These are phyloP conservation scores for Lepiota venenata DNA, from an alignment of 768 basidiomycete genomes.

Conservation along the genomic window DNA sequence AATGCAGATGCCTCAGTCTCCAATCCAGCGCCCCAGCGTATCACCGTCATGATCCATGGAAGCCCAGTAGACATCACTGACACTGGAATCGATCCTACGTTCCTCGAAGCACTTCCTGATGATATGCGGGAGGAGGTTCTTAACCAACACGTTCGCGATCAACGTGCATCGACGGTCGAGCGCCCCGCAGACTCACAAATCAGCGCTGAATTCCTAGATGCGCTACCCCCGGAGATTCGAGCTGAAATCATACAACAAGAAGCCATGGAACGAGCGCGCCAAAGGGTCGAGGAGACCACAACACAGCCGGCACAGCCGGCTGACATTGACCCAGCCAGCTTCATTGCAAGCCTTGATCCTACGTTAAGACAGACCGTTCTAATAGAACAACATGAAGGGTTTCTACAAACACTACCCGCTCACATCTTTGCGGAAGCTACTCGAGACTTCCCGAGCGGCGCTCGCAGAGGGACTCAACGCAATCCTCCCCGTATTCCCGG, in stretches of 20 bases:
- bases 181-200: conserved; percentile 83
- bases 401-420: conserved; percentile 76
- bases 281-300: conserved; percentile 34
- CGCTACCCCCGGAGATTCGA: conserved; percentile 92
- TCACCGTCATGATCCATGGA: conserved; percentile 91
- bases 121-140: conserved; percentile 99
- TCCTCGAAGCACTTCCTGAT: conserved; percentile 95
- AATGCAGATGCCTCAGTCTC: conserved; percentile 21
- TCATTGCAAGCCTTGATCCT: conserved; percentile 91
- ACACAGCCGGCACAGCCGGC: conserved; percentile 49
- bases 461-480: conserved; percentile 19
- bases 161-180: conserved; percentile 72
- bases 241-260: conserved; percentile 98
- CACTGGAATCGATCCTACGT: conserved; percentile 97
- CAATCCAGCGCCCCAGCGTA: conserved; percentile 43
- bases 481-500: conserved; percentile 17
- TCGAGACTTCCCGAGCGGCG: conserved; percentile 42
- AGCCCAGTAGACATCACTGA: conserved; percentile 96
- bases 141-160: conserved; percentile 95
- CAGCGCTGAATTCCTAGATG: conserved; percentile 93
- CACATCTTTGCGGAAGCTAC: conserved; percentile 89
- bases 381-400: conserved; percentile 83
- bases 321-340: conserved; percentile 86
- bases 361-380: conserved; percentile 88
- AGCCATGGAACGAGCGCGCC: conserved; percentile 72